These are phyloP conservation scores for Lactifluus volemus DNA, from an alignment of 768 basidiomycete species.

Conservation along the genomic window DNA sequence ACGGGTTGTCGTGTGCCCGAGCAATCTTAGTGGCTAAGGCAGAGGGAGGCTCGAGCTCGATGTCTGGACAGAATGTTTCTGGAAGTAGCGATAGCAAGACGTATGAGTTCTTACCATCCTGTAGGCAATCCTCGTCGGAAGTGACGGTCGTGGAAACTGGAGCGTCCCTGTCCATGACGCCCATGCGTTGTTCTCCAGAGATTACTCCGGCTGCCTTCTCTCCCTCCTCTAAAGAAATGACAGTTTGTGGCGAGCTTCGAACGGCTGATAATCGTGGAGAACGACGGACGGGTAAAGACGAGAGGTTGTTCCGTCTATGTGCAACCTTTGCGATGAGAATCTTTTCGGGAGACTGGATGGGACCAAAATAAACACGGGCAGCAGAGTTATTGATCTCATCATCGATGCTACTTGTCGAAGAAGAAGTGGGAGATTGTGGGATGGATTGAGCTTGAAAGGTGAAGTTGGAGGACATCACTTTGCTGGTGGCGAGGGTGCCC, in stretches of 20 bases:
- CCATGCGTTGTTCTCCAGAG: neutral
- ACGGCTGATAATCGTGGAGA: conserved; percentile 2
- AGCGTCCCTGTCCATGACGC: neutral
- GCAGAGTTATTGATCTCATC: conserved; percentile 9
- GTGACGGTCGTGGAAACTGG: neutral
- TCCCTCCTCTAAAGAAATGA: neutral
- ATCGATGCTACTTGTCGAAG: conserved; percentile 6
- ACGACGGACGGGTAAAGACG: conserved; percentile 8
- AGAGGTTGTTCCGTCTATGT: conserved; percentile 1
- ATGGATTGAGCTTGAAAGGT: neutral
- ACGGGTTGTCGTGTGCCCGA: conserved; percentile 68
- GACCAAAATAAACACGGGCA: conserved; percentile 22
- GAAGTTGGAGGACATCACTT: conserved; percentile 14
- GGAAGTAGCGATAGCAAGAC: neutral
- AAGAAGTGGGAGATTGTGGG: conserved; percentile 10
- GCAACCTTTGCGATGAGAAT: conserved; percentile 16
- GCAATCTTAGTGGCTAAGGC: conserved; percentile 56
- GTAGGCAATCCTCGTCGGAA: conserved; percentile 1
- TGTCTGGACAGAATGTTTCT: neutral
- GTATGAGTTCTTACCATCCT: conserved; percentile 13
- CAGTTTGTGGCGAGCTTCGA: neutral
- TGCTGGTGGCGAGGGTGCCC: neutral
- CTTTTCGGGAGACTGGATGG: conserved; percentile 22
- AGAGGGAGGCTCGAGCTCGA: conserved; percentile 52
- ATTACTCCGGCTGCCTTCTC: neutral